These are phyloP conservation scores for Panaeolus papilionaceus DNA, from an alignment of 768 basidiomycete species.

Conservation along the genomic window DNA sequence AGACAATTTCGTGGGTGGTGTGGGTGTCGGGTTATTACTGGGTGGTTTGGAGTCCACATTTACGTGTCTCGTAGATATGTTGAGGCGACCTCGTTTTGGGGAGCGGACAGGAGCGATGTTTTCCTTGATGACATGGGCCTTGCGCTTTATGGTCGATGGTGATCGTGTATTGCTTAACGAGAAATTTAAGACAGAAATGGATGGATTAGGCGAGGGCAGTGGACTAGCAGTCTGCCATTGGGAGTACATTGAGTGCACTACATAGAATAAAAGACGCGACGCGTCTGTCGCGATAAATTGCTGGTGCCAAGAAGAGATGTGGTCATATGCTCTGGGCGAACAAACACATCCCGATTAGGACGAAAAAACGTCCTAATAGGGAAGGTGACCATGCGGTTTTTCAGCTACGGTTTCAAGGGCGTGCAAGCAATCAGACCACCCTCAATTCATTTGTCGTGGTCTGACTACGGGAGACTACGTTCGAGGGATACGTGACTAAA, in stretches of 20 bases:
- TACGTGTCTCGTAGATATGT: too few species aligned
- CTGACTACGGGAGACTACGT: constrained; percentile 4
- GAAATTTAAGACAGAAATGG: too few species aligned
- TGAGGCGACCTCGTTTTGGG: too few species aligned
- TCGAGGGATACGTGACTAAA: too few species aligned
- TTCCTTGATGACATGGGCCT: too few species aligned
- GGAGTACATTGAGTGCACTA: not conserved
- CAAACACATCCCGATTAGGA: constrained; percentile 15
- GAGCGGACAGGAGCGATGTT: too few species aligned
- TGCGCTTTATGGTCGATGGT: too few species aligned
- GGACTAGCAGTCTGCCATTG: not conserved
- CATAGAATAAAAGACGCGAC: not conserved
- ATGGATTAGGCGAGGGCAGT: too few species aligned
- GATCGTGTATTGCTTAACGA: too few species aligned
- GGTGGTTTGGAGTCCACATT: too few species aligned
- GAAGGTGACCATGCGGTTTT: not conserved
- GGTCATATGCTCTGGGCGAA: constrained; percentile 41
- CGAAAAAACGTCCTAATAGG: constrained; percentile 1
- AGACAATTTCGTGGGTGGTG: too few species aligned
- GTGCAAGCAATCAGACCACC: not conserved
- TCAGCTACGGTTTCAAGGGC: not conserved
- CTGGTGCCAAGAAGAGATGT: constrained; percentile 16
- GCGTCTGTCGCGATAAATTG: not conserved
- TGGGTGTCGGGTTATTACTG: too few species aligned
- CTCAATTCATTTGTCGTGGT: not conserved